These are phyloP conservation scores for Trichosanthes truncata DNA, from an alignment of 306 rosid species.

Conservation along the genomic window DNA sequence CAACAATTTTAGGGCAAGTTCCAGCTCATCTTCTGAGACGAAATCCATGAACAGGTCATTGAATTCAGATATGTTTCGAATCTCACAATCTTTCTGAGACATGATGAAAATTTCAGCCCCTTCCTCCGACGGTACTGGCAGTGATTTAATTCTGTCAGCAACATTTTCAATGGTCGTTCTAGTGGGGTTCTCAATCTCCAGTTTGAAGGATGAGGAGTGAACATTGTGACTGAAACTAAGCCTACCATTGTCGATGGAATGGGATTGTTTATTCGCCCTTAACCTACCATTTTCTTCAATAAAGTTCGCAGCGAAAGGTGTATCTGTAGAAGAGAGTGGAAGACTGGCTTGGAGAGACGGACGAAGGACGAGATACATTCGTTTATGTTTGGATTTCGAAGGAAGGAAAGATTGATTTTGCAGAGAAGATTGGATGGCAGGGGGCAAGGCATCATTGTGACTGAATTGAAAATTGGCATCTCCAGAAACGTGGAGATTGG, in stretches of 20 bases:
- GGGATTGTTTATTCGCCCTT: not conserved
- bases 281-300: not conserved
- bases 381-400: conserved; percentile 10
- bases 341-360: not conserved
- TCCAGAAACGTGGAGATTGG: not conserved
- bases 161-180: conserved; percentile 17
- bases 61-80: conserved; percentile 28
- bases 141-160: conserved; percentile 19
- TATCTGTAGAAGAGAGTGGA: conserved; percentile 6
- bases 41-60: conserved; percentile 50
- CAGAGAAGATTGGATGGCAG: conserved; percentile 7
- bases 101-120: conserved; percentile 14
- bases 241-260: not conserved
- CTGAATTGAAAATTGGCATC: not conserved
- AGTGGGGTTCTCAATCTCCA: conserved; percentile 5
- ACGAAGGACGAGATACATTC: conserved; percentile 11
- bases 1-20: conserved; percentile 32
- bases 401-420: conserved; percentile 4
- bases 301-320: not conserved
- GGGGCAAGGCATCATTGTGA: not conserved
- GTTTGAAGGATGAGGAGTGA: not conserved
- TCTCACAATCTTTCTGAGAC: conserved; percentile 15
- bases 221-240: not conserved
- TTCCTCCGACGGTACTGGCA: conserved; percentile 17
- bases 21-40: conserved; percentile 16